Evolutionary conservation across 768 basidiomycete genomes (phyloP), one percentile per base, ranked within the genome.

Genomic region (Termitomyces sp.): DNA sequence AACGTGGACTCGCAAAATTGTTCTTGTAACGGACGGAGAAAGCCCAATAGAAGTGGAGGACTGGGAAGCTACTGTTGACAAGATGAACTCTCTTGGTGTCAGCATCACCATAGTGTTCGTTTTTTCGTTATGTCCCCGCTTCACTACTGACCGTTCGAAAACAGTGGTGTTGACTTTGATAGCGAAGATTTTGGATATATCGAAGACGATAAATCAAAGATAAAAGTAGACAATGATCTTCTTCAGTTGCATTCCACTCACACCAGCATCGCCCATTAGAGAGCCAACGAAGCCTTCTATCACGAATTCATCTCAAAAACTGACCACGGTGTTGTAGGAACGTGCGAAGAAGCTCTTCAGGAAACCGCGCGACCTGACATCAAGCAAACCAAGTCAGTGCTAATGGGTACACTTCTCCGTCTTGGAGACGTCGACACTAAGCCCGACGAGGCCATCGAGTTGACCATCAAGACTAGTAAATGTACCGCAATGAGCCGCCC

Each of bases 111-210:
- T 97, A 56, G 78, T 97, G 95, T 96, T 63, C 56, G 78, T 70
- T n/a, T 28, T 33, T 43, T 38, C 54, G 1, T 49, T 50, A 9
- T 20, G 10, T 20, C 40, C 16, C 5, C 8, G 35, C 20, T 28
- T 33, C 52, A 32, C 33, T 35, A 59, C 35, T 63, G 32, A 54
- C 43, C 58, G 44, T 50, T 48, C 49, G 65, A 23, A n/a, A 36
- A 36, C 63, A 95, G 93, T n/a, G 93, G 94, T 5, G 80, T 94
- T 46, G 91, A 94, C 71, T 95, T 96, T 72, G 91, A 83, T 61
- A 91, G 93, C 65, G 85, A 87, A 40, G 82, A 85, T 20, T 71
- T 82, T 13, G 81, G 72, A 0, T 89, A 81, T 67, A 69, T 75
- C 10, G 88, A 93, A 68, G 80, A 86, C 54, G 74, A 84, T 62